Evolutionary conservation across 129 eudicot genomes (phyloP).

Genomic region (Apium graveolens): DNA sequence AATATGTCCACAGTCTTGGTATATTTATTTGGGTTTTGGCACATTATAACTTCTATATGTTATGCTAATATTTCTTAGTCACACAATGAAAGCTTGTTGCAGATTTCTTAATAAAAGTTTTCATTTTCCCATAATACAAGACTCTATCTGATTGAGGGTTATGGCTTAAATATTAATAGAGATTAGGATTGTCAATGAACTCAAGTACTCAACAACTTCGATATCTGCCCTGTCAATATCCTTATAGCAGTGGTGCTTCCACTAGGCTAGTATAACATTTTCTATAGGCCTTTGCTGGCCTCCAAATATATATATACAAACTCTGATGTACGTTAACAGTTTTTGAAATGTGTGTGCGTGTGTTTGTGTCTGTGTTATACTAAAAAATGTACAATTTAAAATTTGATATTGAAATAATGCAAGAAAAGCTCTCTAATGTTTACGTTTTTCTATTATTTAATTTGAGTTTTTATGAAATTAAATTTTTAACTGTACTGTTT

Average conservation of each 20-base stretch:
- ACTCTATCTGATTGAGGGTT: not conserved
- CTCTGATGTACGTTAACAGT: not conserved
- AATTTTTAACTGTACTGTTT: too few relatives aligned
- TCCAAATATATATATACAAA: not conserved
- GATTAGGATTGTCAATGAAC: not conserved
- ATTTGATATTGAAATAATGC: too few relatives aligned
- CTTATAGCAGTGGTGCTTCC: not conserved
- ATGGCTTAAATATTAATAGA: not conserved
- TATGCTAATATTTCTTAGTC: not conserved
- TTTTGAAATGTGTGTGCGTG: not conserved
- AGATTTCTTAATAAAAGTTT: not conserved
- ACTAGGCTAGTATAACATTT: not conserved
- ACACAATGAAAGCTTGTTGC: not conserved
- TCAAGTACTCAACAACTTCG: not conserved
- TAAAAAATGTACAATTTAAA: too few relatives aligned
- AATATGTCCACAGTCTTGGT: too few relatives aligned
- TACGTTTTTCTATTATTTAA: too few relatives aligned
- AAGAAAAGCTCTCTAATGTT: too few relatives aligned
- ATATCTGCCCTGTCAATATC: not conserved
- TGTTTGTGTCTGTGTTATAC: not conserved
- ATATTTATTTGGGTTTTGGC: not conserved
- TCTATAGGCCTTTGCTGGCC: not conserved
- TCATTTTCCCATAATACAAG: not conserved
- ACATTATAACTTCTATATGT: not conserved
- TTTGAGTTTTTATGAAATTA: too few relatives aligned